These are phyloP conservation scores for Chrysoporthe cubensis DNA, from an alignment of 2,329 filamentous ascomycete genomes.

Conservation along the genomic window DNA sequence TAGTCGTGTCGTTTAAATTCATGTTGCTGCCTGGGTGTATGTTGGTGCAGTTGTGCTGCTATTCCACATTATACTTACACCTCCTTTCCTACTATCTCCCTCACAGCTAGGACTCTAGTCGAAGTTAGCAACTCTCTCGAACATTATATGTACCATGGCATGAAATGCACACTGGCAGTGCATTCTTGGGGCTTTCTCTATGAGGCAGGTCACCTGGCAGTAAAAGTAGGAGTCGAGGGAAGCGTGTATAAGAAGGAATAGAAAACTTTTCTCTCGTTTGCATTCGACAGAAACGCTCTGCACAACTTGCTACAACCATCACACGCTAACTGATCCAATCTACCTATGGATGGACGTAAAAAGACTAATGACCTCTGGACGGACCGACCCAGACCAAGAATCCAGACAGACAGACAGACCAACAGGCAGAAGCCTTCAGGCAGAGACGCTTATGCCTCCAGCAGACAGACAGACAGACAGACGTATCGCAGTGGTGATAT, in stretches of 20 bases:
- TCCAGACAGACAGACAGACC: constrained; percentile 9
- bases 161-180: too few species aligned
- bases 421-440: background rate
- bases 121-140: too few species aligned
- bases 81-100: too few species aligned
- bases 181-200: background rate
- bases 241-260: background rate
- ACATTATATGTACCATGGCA: too few species aligned
- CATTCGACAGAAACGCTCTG: constrained; percentile 25
- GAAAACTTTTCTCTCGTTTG: constrained; percentile 20
- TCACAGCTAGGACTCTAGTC: too few species aligned
- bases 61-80: too few species aligned
- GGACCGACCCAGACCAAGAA: background rate
- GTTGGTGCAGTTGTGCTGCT: too few species aligned
- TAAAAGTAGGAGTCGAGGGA: background rate
- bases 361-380: constrained; percentile 1
- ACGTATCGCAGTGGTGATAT: constrained; percentile 8
- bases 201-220: background rate
- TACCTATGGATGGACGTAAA: constrained; percentile 20
- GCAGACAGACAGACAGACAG: constrained; percentile 1
- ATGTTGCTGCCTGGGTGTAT: too few species aligned
- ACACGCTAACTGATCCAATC: constrained; percentile 20
- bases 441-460: too few species aligned
- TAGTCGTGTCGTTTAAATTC: too few species aligned
- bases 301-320: constrained; percentile 22